Base-by-base conservation (phyloP, 2,329 filamentous ascomycete species). In the Alternaria longipes region DNA sequence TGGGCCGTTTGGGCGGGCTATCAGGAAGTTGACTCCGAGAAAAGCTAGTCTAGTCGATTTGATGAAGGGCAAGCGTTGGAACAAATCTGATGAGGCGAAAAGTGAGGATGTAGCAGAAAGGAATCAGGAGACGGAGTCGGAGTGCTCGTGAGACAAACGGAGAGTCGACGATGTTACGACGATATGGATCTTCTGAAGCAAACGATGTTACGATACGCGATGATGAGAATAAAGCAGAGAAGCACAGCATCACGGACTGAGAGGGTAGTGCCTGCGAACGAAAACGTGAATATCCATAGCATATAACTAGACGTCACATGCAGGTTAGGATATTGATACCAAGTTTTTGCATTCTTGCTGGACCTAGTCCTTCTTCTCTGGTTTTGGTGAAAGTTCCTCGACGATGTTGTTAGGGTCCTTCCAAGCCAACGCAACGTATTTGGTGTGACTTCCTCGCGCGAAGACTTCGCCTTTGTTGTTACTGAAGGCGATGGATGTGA, bases 401-500 rank as follows among this genome's bases (percentile, higher is more conserved):
- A 84, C 82, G 47, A 87, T 87, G 60, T 90, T 90, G 60, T 86
- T 84, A 2, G 84, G 82, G 59, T 89, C 87, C 67, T 87, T 88
- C 84, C 85, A 89, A 3, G 87, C 87, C 20, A 84, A 66, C 5
- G 85, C 83, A 18, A 89, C 81, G 66, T 86, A 89, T 82, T 91
- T 91, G 2, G 88, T 90, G 76, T 91, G 88, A 68, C 88, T 90
- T 3, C 88, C 88, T 60, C 88, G 80, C 2, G 88, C 88, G 55
- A 90, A 84, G 8, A 90, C 62, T 52, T 90, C 84, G 49, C 87
- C 82, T 58, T 86, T 84, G 16, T 73, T 78, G 66, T 90, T 89
- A 60, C 79, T 82, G 74, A 91, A 90, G 49, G 81, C 82, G 65
- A 90, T 87, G 4, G 81, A 85, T 0, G 88, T 90, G 69, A 84